These are phyloP conservation scores for Fraxinus xanthoxyloides DNA, from an alignment of 305 asterid genomes.

Conservation along the genomic window DNA sequence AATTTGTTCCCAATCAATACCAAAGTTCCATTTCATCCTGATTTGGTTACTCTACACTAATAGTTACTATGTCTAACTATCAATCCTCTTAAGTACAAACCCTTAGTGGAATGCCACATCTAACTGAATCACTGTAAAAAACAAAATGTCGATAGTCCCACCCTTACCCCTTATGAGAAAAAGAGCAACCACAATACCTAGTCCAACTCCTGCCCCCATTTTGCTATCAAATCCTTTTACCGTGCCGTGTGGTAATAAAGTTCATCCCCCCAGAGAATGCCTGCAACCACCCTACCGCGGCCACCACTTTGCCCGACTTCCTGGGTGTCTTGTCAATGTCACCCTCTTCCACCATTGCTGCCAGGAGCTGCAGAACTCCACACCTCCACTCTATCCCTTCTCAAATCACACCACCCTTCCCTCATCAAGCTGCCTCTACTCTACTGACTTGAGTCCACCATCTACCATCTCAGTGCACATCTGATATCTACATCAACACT, in stretches of 20 bases:
- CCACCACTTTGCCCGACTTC: constrained; percentile 23
- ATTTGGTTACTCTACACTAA: background rate
- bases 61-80: background rate
- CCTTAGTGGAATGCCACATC: background rate
- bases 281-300: constrained; percentile 37
- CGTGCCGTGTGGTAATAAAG: background rate
- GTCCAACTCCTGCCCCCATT: background rate
- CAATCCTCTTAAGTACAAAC: background rate
- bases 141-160: background rate
- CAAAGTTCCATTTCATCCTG: background rate
- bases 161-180: background rate
- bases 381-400: constrained; percentile 22
- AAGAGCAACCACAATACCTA: background rate
- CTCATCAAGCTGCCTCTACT: constrained; percentile 16
- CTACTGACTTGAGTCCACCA: constrained; percentile 25
- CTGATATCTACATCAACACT: constrained; percentile 19
- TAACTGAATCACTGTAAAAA: background rate
- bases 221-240: background rate
- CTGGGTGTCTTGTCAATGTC: constrained; percentile 11
- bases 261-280: constrained; percentile 33
- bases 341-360: constrained; percentile 24
- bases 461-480: constrained; percentile 15
- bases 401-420: constrained; percentile 29
- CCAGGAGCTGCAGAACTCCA: constrained; percentile 29
- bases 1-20: background rate